Evolutionary conservation across 176 grass and related monocot genomes (phyloP), one percentile per base, ranked within the genome.

Genomic region (Carex littledalei): DNA sequence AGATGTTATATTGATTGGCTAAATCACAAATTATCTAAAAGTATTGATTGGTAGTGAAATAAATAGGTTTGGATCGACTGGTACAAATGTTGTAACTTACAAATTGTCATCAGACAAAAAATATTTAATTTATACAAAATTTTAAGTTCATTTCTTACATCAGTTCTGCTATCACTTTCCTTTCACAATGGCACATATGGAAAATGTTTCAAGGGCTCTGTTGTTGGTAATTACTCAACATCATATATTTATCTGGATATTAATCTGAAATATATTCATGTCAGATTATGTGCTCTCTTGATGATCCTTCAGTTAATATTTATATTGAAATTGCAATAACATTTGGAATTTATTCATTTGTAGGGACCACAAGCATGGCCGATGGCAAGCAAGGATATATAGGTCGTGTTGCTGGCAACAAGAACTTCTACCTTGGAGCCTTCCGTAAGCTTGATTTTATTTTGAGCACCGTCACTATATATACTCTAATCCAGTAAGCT

Each of bases 301-400:
- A n/a, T 34, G 37, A 39, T 14, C 16, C 37, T 61, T 55, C 69
- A 53, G 57, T 72, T 66, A 15, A 1, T 20, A 34, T 41, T 5
- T 73, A 39, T 64, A 84, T 54, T 43, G 12, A 22, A 32, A 77
- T 52, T 58, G 74, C 32, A 70, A 50, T 54, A 21, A 49, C 39
- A 10, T 49, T 2, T 45, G 60, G 68, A 47, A 68, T 79, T 84
- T 20, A 67, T 83, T 37, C 8, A 21, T 63, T 85, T n/a, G 31
- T 83, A 98, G 95, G 87, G 93, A 98, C 61, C 93, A 98, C 75
- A 93, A 94, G 87, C 88, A 95, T 84, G 95, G 95, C 35, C 85
- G 93, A 35, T 98, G 95, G 95, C 95, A 98, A 76, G 95, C 95
- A 90, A 92, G 95, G 61, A 98, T 98, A n/a, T n/a, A n/a, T n/a